phyloP scores from a whole-genome alignment of 2,329 filamentous ascomycete species.

The Lecanicillium sp. region DNA sequence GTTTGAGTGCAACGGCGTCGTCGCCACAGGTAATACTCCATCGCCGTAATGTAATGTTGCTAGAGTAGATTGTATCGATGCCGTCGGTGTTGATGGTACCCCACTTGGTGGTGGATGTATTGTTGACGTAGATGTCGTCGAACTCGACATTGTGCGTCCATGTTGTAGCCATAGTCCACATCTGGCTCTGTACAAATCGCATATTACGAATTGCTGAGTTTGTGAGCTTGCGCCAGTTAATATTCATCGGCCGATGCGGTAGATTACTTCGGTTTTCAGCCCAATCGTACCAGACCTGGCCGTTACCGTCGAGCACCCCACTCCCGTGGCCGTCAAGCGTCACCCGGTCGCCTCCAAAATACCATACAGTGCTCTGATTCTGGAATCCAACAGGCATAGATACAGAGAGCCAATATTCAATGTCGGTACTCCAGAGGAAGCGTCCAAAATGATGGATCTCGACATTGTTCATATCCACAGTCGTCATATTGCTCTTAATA shows the following conservation, averaged over 20 bases:
- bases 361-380: constrained; percentile 49
- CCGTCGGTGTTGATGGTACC: constrained; percentile 36
- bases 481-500: constrained; percentile 31
- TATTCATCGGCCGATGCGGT: constrained; percentile 45
- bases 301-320: constrained; percentile 54
- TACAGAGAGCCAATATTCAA: constrained; percentile 46
- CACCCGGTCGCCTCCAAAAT: constrained; percentile 48
- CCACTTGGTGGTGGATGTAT: constrained; percentile 30
- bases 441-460: constrained; percentile 38
- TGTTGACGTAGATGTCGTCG: constrained; percentile 49
- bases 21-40: constrained; percentile 48
- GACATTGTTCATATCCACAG: constrained; percentile 27
- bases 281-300: constrained; percentile 54
- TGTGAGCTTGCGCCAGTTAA: constrained; percentile 37
- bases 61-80: constrained; percentile 47
- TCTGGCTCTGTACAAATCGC: constrained; percentile 50
- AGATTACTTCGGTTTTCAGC: constrained; percentile 39
- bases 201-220: constrained; percentile 44
- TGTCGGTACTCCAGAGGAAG: constrained; percentile 37
- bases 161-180: constrained; percentile 54
- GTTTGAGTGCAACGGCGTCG: constrained; percentile 48
- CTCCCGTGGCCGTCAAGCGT: constrained; percentile 41
- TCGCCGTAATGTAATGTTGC: constrained; percentile 43
- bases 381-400: constrained; percentile 48
- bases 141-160: constrained; percentile 41